Percentiles rank a stretch among this genome's conserved stretches.
phyloP scores from a whole-genome alignment of 345 rosid genomes.

The Bretschneidera sinensis region DNA sequence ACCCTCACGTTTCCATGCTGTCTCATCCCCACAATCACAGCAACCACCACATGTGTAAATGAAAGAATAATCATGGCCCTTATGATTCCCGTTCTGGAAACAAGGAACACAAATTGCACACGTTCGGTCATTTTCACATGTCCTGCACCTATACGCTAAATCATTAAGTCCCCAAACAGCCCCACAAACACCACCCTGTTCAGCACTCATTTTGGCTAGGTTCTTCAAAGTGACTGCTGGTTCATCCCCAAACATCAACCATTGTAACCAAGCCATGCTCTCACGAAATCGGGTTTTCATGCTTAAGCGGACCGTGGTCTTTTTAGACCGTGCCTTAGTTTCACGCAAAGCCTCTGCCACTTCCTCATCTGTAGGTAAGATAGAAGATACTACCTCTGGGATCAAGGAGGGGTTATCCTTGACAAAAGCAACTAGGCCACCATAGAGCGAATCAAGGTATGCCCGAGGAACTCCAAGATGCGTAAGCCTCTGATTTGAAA shows the following conservation, averaged over 20 bases:
- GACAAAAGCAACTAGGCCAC: slow-evolving; percentile 52
- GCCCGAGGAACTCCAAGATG: slow-evolving; percentile 53
- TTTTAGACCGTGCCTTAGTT: slow-evolving; percentile 29
- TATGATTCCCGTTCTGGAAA: slow-evolving; percentile 76
- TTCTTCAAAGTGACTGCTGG: slow-evolving; percentile 45
- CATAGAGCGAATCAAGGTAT: slow-evolving; percentile 28
- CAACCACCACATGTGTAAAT: slow-evolving; percentile 90
- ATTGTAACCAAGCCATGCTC: slow-evolving; percentile 68
- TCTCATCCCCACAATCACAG: slow-evolving; percentile 96
- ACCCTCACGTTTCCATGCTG: slow-evolving; percentile 94
- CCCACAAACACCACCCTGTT: slow-evolving; percentile 87
- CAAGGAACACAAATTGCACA: slow-evolving; percentile 97
- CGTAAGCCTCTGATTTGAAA: slow-evolving; percentile 58
- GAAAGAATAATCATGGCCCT: slow-evolving; percentile 69
- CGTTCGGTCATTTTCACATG: slow-evolving; percentile 84
- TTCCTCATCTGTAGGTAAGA: slow-evolving; percentile 69
- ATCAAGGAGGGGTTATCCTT: slow-evolving; percentile 31
- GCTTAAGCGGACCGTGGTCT: slow-evolving; percentile 14
- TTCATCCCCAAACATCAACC: slow-evolving; percentile 80
- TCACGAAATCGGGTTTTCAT: slow-evolving; percentile 47
- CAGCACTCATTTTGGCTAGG: slow-evolving; percentile 41
- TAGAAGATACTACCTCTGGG: slow-evolving; percentile 46
- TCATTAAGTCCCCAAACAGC: slow-evolving; percentile 94
- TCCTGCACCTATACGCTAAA: slow-evolving; percentile 81
- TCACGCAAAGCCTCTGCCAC: slow-evolving; percentile 35